These are phyloP conservation scores for Kwoniella sp. DNA, from an alignment of 768 basidiomycete species.

Conservation along the genomic window DNA sequence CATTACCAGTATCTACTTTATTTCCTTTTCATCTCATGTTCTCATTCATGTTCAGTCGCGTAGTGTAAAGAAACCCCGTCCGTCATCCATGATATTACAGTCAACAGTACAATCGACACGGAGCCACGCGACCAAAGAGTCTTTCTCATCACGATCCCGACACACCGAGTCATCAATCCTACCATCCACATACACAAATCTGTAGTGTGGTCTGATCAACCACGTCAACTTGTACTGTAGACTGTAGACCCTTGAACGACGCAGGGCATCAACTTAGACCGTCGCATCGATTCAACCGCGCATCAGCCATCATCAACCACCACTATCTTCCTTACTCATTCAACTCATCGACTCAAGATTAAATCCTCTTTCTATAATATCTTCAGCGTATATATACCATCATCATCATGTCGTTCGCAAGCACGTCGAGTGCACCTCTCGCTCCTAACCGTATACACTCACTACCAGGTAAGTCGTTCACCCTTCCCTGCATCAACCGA, in stretches of 20 bases:
- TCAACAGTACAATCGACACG: no score
- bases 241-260: no score
- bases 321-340: not conserved
- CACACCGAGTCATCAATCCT: no score
- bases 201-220: no score
- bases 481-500: not conserved
- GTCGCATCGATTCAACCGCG: slow-evolving; percentile 1
- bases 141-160: no score
- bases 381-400: no score
- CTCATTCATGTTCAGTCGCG: not conserved
- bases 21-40: not conserved
- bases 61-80: not conserved
- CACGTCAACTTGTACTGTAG: no score
- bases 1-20: slow-evolving; percentile 3
- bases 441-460: slow-evolving; percentile 46
- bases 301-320: not conserved
- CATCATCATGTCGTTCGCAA: not conserved
- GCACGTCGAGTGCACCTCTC: slow-evolving; percentile 18
- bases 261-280: no score
- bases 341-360: not conserved
- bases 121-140: no score
- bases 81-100: no score
- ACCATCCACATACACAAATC: no score
- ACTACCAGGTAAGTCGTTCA: slow-evolving; percentile 38
- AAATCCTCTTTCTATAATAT: no score